Evolutionary conservation across 768 basidiomycete genomes (phyloP), one percentile per base, ranked within the genome.

Genomic region (Daedaleopsis nitida): DNA sequence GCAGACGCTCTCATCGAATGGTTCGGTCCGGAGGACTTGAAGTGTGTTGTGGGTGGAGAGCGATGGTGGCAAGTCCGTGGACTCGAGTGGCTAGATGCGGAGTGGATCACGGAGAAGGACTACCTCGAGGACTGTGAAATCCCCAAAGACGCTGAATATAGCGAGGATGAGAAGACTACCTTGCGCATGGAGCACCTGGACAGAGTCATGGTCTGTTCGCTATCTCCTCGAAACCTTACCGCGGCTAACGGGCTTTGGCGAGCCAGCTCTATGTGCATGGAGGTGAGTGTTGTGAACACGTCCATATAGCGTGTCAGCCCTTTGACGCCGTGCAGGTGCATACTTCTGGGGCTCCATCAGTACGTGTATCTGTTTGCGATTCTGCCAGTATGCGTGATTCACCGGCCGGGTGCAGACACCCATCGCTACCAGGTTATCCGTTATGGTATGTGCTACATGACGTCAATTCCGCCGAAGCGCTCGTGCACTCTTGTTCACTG

Each of bases 61-160:
- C 79, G 86, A 58, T 94, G 91, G 92, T 92, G 91, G 92, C 90
- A 92, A 73, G 85, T 91, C 35, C 80, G 89, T 43, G 87, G 87
- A 8, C 74, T 89, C 34, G 81, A 84, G 57, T 89, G 89, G 2
- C 75, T 91, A 1, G 88, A 91, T 60, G 83, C 76, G 2, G 85
- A 86, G 69, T 86, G 84, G 85, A 77, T 86, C 32, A 81, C 84
- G 1, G 79, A 85, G 66, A 80, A 79, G 63, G 76, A 81, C 39
- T 80, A 79, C 60, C 65, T 86, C 14, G n/a, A 57, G 13, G 62
- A 64, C 13, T 24, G n/a, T 1, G n/a, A 23, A 0, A 19, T 14
- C 12, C 32, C 63, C 53, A 65, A 68, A 23, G 71, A 71, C 5
- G 66, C 70, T 38, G 77, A 76, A 50, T 45, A 79, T 8, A 74